Conservation (phyloP, 2,329 filamentous ascomycete species). For the Cadophora sp. region DNA sequence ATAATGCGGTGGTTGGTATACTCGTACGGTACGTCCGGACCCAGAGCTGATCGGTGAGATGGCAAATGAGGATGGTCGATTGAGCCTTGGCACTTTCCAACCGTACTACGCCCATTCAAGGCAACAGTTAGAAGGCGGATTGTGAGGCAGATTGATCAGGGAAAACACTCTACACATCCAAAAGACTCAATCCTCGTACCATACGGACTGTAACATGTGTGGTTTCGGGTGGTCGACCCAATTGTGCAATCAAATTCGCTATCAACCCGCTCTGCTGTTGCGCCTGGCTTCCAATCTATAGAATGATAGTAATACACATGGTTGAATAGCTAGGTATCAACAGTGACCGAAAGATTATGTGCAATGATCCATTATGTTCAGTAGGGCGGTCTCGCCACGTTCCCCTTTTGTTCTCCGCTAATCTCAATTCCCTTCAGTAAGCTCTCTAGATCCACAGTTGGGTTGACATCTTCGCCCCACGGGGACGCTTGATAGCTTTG, state of each 20-base stretch:
- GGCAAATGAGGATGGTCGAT: not conserved
- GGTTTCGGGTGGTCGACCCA: not conserved
- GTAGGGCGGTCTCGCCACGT: constrained; percentile 42
- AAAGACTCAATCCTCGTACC: not conserved
- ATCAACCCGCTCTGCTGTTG: constrained; percentile 12
- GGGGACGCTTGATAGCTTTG: constrained; percentile 30
- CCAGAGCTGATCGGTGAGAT: not conserved
- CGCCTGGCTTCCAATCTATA: constrained; percentile 24
- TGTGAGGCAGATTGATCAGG: not conserved
- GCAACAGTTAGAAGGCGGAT: not conserved
- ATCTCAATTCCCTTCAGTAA: constrained; percentile 43
- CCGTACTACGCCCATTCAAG: not conserved
- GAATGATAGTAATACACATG: constrained; percentile 27
- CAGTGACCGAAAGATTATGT: constrained; percentile 18
- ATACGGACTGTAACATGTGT: not conserved
- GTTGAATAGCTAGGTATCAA: constrained; percentile 19
- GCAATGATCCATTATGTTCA: constrained; percentile 34
- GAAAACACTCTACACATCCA: not conserved
- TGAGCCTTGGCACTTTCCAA: constrained; percentile 8
- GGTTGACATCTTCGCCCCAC: constrained; percentile 36
- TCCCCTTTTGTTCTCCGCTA: constrained; percentile 33
- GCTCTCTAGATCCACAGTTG: constrained; percentile 39
- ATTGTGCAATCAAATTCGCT: constrained; percentile 9
- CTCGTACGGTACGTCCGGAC: no score
- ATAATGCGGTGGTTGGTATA: not conserved